Base-by-base conservation (phyloP, 2,329 filamentous ascomycete species). In the Drechslera avenae region DNA sequence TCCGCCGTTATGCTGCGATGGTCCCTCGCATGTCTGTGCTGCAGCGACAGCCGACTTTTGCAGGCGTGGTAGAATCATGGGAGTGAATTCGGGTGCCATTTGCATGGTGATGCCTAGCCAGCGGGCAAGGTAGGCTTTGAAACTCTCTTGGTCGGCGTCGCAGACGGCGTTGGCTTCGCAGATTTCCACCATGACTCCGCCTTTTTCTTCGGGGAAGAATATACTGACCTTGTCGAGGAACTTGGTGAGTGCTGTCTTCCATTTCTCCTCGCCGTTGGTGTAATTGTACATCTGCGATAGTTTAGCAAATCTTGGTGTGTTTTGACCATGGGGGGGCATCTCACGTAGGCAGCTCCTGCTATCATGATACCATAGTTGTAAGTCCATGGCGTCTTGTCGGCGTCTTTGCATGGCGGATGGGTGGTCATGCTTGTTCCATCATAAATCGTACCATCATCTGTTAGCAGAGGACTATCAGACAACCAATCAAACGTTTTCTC, bases 11-110 rank as follows among this genome's bases (percentile, higher is more conserved):
- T 19, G 75, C 68, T 23, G 74, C 63, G 18, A 76, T 67, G 17
- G 59, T 43, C 82, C 82, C 2, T 73, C 76, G 62, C 83, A 86
- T 7, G 78, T 77, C 37, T 75, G 68, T 1, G 82, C 83, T 2
- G 83, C 84, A 1, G 79, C 81, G 21, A 68, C 59, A 0, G 83
- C 85, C 5, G 81, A 83, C 1, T 76, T 73, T 31, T 75, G 72
- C 2, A 88, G 71, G n/a, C 78, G 76, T 0, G 81, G 77, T 63
- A 81, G 76, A 46, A 87, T 75, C 7, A 66, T 63, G 1, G 30
- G 79, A 70, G 53, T 74, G 72, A 3, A 81, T 82, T 79, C 85
- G 0, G 84, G 84, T 0, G 82, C 84, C 50, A 86, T 74, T 59
- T 86, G 81, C 0, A 78, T 79, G 4, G 83, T 78, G 3, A 79